phyloP scores from a whole-genome alignment of 225 moss, liverwort and hornwort species.

The Physcomitrellopsis africana region DNA sequence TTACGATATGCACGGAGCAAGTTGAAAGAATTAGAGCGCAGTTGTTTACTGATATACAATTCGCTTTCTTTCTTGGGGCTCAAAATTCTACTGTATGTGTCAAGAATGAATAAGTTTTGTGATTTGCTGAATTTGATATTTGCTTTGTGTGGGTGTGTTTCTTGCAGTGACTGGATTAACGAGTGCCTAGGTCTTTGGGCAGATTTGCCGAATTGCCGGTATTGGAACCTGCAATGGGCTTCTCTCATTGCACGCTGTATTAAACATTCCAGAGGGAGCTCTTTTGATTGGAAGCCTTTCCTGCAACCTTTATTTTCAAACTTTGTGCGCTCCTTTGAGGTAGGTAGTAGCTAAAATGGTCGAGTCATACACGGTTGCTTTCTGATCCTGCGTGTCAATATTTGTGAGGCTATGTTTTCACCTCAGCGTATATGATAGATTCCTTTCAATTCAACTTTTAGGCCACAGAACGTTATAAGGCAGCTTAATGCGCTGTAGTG shows the following conservation, averaged over 20 bases:
- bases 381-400: slow-evolving; percentile 12
- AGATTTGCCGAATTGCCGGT: slow-evolving; percentile 71
- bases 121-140: slow-evolving; percentile 11
- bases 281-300: slow-evolving; percentile 74
- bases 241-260: slow-evolving; percentile 75
- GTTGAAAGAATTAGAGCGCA: slow-evolving; percentile 1
- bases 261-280: slow-evolving; percentile 50
- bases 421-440: neutral
- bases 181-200: slow-evolving; percentile 75
- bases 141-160: slow-evolving; percentile 24
- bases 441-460: neutral
- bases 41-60: neutral
- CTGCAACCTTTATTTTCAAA: slow-evolving; percentile 70
- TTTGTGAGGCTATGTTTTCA: slow-evolving; percentile 8
- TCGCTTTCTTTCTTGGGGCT: neutral
- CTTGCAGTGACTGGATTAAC: slow-evolving; percentile 67
- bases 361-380: slow-evolving; percentile 9
- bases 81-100: neutral
- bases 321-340: slow-evolving; percentile 82
- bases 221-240: slow-evolving; percentile 87
- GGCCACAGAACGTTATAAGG: neutral
- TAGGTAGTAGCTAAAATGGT: slow-evolving; percentile 23
- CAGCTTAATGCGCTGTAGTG: neutral
- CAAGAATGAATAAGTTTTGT: slow-evolving; percentile 13
- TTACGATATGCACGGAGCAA: slow-evolving; percentile 1